Evolutionary conservation across 2,329 filamentous ascomycete species (phyloP).

Genomic region (Escovopsis sp.): DNA sequence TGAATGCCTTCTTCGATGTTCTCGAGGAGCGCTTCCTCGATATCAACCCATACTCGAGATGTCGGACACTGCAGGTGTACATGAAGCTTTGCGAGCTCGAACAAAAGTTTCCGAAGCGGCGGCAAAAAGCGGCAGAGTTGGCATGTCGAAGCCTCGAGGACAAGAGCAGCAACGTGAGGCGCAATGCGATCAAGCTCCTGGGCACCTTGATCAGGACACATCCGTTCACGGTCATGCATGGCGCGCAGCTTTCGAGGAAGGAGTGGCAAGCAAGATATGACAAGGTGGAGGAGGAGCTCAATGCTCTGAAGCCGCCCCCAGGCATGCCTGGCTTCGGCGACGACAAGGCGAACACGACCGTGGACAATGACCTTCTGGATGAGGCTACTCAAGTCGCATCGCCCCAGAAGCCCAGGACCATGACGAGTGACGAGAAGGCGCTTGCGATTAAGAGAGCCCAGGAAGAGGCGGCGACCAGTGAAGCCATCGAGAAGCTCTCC

Average conservation of each 20-base stretch:
- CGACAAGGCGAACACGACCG: slow-evolving; percentile 49
- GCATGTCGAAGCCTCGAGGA: slow-evolving; percentile 85
- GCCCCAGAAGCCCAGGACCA: slow-evolving; percentile 46
- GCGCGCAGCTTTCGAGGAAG: slow-evolving; percentile 66
- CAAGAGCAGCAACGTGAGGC: slow-evolving; percentile 92
- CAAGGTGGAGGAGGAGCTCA: slow-evolving; percentile 67
- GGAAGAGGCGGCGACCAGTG: slow-evolving; percentile 76
- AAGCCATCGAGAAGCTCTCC: slow-evolving; percentile 75
- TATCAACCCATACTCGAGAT: slow-evolving; percentile 90
- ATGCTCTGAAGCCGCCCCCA: slow-evolving; percentile 66
- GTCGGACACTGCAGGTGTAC: slow-evolving; percentile 84
- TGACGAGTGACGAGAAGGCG: slow-evolving; percentile 67
- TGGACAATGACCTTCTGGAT: slow-evolving; percentile 67
- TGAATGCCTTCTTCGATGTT: slow-evolving; percentile 94
- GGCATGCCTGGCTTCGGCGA: slow-evolving; percentile 48
- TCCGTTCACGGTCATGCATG: slow-evolving; percentile 84
- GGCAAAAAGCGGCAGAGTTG: slow-evolving; percentile 75
- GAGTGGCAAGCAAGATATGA: slow-evolving; percentile 78
- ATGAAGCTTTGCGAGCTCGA: slow-evolving; percentile 86
- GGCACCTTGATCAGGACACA: slow-evolving; percentile 83
- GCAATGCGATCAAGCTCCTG: slow-evolving; percentile 88
- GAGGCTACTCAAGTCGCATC: slow-evolving; percentile 74
- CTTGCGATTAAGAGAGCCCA: slow-evolving; percentile 64
- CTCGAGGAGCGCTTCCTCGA: slow-evolving; percentile 93
- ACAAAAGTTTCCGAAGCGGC: slow-evolving; percentile 84